A percentile compares a stretch with the other conserved stretches of the same genome.
phyloP scores from a whole-genome alignment of 2,329 filamentous ascomycete species.

The Diaporthe nobilis region DNA sequence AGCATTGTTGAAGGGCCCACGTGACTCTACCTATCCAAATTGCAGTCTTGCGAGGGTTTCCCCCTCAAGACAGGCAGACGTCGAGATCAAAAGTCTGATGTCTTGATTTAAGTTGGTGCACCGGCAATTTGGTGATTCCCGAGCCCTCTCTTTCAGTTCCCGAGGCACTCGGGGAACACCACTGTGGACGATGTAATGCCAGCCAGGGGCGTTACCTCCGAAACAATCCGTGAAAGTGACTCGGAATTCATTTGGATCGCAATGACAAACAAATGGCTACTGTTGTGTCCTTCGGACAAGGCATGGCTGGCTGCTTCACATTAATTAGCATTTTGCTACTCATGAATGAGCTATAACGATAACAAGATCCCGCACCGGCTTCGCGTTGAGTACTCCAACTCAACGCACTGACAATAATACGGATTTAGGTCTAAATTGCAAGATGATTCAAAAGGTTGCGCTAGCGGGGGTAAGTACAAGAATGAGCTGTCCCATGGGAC shows the following conservation, averaged over 20 bases:
- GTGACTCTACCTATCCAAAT: background rate
- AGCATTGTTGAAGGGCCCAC: slow-evolving; percentile 4
- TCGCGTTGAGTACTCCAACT: background rate
- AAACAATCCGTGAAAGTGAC: background rate
- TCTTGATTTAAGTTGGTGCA: slow-evolving; percentile 15
- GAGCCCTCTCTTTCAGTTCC: background rate
- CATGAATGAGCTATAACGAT: background rate
- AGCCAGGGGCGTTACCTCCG: background rate
- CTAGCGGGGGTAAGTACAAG: background rate
- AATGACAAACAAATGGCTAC: background rate
- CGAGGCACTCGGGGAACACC: slow-evolving; percentile 14
- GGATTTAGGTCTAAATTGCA: background rate
- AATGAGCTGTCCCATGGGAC: background rate
- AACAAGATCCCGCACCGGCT: background rate
- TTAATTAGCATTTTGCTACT: background rate
- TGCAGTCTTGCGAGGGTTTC: background rate
- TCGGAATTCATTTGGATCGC: background rate
- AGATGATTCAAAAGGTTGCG: slow-evolving; percentile 12
- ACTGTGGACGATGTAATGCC: background rate
- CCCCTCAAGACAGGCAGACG: background rate
- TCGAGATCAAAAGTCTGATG: background rate
- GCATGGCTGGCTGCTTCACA: background rate
- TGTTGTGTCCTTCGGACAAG: background rate
- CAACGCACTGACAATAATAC: background rate
- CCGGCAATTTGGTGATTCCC: slow-evolving; percentile 5